Percentiles rank a stretch among this genome's conserved stretches.
phyloP scores from a whole-genome alignment of 108 stramenopile species.

The Cyclotella choctawhatcheeana region DNA sequence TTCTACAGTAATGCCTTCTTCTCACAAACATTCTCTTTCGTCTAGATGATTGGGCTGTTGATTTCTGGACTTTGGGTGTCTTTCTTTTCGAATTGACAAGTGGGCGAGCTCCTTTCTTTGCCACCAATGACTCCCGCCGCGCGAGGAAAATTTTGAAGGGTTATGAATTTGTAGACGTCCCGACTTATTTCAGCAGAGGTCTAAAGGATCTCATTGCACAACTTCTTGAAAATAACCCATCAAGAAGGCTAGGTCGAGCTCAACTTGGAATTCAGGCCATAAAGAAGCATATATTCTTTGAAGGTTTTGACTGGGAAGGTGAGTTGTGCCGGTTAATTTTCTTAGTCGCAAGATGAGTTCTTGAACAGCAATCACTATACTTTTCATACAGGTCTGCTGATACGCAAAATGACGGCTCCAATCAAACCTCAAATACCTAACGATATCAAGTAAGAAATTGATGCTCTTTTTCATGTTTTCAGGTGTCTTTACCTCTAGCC shows the following conservation, averaged over 20 bases:
- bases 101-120: constrained; percentile 70
- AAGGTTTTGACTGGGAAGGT: constrained; percentile 56
- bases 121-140: constrained; percentile 21
- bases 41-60: constrained; percentile 77
- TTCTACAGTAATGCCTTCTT: no score
- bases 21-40: no score
- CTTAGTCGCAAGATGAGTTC: not conserved
- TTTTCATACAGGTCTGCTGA: constrained; percentile 6
- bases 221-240: constrained; percentile 61
- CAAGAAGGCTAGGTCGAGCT: constrained; percentile 70
- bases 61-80: constrained; percentile 73
- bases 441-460: constrained; percentile 14
- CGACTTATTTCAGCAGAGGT: constrained; percentile 47
- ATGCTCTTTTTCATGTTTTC: not conserved
- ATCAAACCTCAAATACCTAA: constrained; percentile 12
- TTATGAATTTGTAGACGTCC: constrained; percentile 36
- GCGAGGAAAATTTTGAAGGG: constrained; percentile 43
- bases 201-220: constrained; percentile 66
- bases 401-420: not conserved
- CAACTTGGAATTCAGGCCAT: constrained; percentile 46
- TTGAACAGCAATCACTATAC: not conserved
- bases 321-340: not conserved
- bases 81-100: constrained; percentile 63
- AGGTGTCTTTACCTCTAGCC: not conserved
- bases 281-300: constrained; percentile 45